Conservation (phyloP, 2,329 filamentous ascomycete genomes). For the Nemania sp. region DNA sequence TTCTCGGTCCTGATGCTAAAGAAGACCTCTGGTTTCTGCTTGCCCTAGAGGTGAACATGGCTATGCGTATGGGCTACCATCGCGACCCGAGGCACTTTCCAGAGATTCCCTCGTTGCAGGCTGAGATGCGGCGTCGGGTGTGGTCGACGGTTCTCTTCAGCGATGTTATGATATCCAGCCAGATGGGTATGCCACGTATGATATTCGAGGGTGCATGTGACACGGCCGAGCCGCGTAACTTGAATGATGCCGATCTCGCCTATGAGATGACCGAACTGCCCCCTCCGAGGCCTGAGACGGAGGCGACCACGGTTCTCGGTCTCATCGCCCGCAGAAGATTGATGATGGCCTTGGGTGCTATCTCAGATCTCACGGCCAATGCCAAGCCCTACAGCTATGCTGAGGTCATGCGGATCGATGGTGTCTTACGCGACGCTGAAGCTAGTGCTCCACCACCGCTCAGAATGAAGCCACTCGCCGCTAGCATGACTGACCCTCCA, state of each 20-base stretch:
- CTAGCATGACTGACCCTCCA: slow-evolving; percentile 4
- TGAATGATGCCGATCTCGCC: slow-evolving; percentile 57
- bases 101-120: slow-evolving; percentile 49
- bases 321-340: slow-evolving; percentile 56
- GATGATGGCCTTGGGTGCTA: slow-evolving; percentile 51
- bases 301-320: slow-evolving; percentile 54
- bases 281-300: slow-evolving; percentile 48
- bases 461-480: background rate
- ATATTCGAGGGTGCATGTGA: slow-evolving; percentile 52
- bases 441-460: background rate
- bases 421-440: background rate
- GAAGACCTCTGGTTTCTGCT: slow-evolving; percentile 54
- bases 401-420: slow-evolving; percentile 4
- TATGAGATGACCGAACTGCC: slow-evolving; percentile 53
- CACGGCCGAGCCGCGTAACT: slow-evolving; percentile 53
- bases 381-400: slow-evolving; percentile 2
- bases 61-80: slow-evolving; percentile 59
- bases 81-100: slow-evolving; percentile 45
- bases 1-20: slow-evolving; percentile 53
- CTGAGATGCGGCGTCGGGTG: slow-evolving; percentile 45
- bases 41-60: slow-evolving; percentile 52
- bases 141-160: slow-evolving; percentile 51
- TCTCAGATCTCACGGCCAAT: slow-evolving; percentile 44
- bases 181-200: slow-evolving; percentile 54
- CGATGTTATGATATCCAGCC: slow-evolving; percentile 56